Evolutionary conservation across 2,329 filamentous ascomycete species (phyloP).

Genomic region (Zopfia rhizophila): DNA sequence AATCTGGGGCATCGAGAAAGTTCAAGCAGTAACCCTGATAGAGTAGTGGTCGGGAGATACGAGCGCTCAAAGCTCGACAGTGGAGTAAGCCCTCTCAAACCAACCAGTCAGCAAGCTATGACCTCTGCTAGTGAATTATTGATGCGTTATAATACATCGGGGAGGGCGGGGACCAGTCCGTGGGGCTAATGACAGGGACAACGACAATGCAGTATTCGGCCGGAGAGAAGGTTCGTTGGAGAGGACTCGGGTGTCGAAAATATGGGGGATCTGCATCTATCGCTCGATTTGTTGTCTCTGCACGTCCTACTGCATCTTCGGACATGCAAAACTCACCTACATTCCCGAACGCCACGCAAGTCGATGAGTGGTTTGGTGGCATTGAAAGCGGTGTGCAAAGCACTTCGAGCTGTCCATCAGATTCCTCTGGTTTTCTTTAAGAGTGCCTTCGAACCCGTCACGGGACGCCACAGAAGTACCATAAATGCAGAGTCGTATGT

Average conservation of each 20-base stretch:
- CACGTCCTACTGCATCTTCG: too few relatives aligned
- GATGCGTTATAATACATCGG: constrained; percentile 13
- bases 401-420: constrained; percentile 2
- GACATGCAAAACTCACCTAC: background rate
- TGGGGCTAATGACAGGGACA: background rate
- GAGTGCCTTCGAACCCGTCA: background rate
- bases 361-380: constrained; percentile 1
- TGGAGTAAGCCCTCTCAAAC: constrained; percentile 18
- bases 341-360: constrained; percentile 2
- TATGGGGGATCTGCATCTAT: too few relatives aligned
- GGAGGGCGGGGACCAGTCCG: constrained; percentile 4
- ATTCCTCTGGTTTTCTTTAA: constrained; percentile 1
- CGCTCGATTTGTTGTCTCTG: too few relatives aligned
- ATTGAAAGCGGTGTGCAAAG: too few relatives aligned
- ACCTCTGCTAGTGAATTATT: constrained; percentile 4
- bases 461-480: constrained; percentile 7
- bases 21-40: constrained; percentile 8
- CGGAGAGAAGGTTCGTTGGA: too few relatives aligned
- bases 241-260: too few relatives aligned
- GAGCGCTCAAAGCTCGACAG: constrained; percentile 13
- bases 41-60: constrained; percentile 1
- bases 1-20: constrained; percentile 15
- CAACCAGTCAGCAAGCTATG: constrained; percentile 19
- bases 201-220: background rate
- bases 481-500: constrained; percentile 12